phyloP scores from a whole-genome alignment of 352 stramenopile genomes.

The Achlya hypogyna region DNA sequence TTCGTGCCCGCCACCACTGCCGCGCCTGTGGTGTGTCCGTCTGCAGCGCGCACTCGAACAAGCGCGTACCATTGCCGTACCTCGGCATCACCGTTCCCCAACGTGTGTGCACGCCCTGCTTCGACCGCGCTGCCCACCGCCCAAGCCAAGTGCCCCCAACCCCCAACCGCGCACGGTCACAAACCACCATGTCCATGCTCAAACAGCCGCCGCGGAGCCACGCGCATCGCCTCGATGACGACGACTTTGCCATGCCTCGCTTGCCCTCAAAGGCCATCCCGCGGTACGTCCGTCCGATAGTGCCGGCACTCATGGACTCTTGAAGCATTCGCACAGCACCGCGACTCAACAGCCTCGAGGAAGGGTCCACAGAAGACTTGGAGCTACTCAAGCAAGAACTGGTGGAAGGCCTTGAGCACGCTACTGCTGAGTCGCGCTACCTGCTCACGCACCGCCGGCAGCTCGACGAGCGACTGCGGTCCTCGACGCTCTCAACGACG shows the following conservation, averaged over 20 bases:
- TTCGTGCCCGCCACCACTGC: conserved; percentile 15
- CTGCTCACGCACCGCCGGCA: neutral
- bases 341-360: neutral
- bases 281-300: neutral
- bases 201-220: neutral
- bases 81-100: conserved; percentile 4
- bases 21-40: conserved; percentile 14
- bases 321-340: neutral
- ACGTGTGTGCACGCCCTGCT: neutral
- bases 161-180: neutral
- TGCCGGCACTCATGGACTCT: neutral
- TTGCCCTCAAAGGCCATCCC: neutral
- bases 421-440: neutral
- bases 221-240: neutral
- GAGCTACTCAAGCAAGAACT: neutral
- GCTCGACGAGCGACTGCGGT: neutral
- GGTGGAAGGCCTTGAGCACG: neutral
- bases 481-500: conserved; percentile 22
- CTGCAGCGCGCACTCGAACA: conserved; percentile 12
- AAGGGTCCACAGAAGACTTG: neutral
- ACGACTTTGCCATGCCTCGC: neutral
- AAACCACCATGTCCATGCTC: conserved; percentile 1
- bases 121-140: neutral
- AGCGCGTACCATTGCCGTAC: conserved; percentile 10
- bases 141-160: neutral